These are phyloP conservation scores for Onygenales sp. DNA, from an alignment of 2,329 filamentous ascomycete genomes.

Conservation along the genomic window DNA sequence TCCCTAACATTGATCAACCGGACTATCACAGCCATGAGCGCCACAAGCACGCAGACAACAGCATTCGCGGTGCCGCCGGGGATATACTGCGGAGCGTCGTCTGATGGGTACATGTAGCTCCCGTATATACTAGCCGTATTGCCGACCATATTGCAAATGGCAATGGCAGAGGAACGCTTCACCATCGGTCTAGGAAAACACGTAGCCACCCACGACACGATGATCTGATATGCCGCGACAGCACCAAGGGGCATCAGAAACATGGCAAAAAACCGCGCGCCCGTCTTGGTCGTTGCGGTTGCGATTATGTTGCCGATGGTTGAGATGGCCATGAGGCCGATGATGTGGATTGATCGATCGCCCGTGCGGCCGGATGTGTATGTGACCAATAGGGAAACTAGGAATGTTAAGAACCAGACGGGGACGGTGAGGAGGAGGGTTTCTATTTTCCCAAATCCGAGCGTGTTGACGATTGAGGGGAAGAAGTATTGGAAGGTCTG, in stretches of 20 bases:
- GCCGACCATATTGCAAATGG: constrained; percentile 33
- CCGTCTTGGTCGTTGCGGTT: constrained; percentile 41
- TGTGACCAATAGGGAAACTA: constrained; percentile 45
- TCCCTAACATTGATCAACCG: constrained; percentile 23
- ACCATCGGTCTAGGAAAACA: constrained; percentile 34
- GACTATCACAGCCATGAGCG: constrained; percentile 23
- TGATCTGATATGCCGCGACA: constrained; percentile 26
- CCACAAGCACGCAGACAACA: constrained; percentile 25
- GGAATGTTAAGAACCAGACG: constrained; percentile 48
- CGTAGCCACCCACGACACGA: constrained; percentile 31
- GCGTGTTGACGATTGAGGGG: constrained; percentile 35
- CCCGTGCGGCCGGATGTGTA: constrained; percentile 45
- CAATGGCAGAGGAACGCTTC: constrained; percentile 35
- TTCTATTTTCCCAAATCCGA: constrained; percentile 38
- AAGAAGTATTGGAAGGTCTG: constrained; percentile 39
- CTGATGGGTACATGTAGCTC: constrained; percentile 28
- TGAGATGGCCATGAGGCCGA: constrained; percentile 43
- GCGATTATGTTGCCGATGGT: constrained; percentile 48
- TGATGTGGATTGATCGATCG: constrained; percentile 50
- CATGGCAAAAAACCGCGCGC: constrained; percentile 39
- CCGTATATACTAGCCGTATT: constrained; percentile 34
- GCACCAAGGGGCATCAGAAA: constrained; percentile 20
- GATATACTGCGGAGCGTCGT: constrained; percentile 28
- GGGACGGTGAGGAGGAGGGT: constrained; percentile 40
- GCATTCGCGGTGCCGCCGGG: constrained; percentile 28